Evolutionary conservation across 1,284 basidiomycete species (phyloP).

Genomic region (Ceratobasidium papillatum): DNA sequence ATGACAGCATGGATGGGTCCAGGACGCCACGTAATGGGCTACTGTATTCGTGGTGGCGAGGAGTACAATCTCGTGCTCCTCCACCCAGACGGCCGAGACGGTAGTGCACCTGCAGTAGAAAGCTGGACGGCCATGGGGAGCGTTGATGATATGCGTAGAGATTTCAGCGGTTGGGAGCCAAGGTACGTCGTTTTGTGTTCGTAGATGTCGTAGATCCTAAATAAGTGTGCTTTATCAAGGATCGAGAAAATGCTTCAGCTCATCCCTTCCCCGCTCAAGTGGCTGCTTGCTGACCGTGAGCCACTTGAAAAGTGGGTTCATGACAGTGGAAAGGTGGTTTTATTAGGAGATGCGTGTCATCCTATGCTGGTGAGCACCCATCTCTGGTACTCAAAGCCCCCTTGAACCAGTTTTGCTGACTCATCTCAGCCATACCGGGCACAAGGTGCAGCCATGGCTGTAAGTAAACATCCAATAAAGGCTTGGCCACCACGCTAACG

Average conservation of each 20-base stretch:
- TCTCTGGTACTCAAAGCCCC: neutral
- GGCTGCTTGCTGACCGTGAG: conserved; percentile 40
- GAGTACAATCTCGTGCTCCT: conserved; percentile 43
- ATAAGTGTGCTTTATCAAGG: conserved; percentile 13
- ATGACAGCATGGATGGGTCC: conserved; percentile 44
- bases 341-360: conserved; percentile 62
- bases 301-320: conserved; percentile 65
- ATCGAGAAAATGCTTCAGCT: conserved; percentile 43
- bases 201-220: neutral
- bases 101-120: conserved; percentile 13
- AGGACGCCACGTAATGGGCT: conserved; percentile 41
- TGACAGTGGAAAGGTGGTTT: conserved; percentile 54
- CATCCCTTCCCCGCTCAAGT: conserved; percentile 34
- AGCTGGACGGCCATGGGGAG: conserved; percentile 40
- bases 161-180: conserved; percentile 44
- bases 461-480: conserved; percentile 45
- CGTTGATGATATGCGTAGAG: conserved; percentile 41
- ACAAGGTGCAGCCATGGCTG: conserved; percentile 59
- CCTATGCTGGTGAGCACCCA: conserved; percentile 52
- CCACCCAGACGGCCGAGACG: conserved; percentile 37
- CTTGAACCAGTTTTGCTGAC: neutral
- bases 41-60: conserved; percentile 36
- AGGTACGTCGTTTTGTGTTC: conserved; percentile 22
- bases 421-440: conserved; percentile 54
- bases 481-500: neutral